Percentiles rank a stretch among this genome's conserved stretches.
Evolutionary conservation across 2,329 filamentous ascomycete species (phyloP).

Genomic region (Colletotrichum kahawae): DNA sequence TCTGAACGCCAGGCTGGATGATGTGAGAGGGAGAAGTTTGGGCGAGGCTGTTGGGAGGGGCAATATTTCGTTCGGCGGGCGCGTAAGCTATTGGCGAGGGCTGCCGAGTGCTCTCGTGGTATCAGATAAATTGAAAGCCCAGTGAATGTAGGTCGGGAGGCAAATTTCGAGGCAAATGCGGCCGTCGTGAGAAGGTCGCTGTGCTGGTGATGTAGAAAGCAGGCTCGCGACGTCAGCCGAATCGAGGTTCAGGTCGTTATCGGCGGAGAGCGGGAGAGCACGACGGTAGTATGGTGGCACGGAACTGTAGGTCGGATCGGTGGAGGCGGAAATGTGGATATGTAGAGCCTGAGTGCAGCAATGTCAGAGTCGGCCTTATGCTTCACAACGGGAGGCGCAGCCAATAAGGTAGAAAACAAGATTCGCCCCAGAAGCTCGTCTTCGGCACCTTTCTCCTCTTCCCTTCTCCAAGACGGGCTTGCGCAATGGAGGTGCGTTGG

Average conservation of each 20-base stretch:
- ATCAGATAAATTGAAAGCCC: background rate
- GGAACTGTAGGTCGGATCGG: background rate
- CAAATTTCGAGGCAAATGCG: background rate
- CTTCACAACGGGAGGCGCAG: background rate
- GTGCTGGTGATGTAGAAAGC: background rate
- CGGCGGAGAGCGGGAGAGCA: constrained; percentile 10
- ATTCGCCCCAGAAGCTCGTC: background rate
- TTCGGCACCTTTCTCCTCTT: background rate
- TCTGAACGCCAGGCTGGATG: constrained; percentile 59
- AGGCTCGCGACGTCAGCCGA: constrained; percentile 1
- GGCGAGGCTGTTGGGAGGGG: background rate
- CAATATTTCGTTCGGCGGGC: background rate
- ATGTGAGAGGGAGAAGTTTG: background rate
- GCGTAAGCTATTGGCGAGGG: background rate
- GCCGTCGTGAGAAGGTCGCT: background rate
- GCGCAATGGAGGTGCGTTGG: background rate
- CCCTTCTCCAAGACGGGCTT: background rate
- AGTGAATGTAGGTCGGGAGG: background rate
- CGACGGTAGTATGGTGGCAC: background rate
- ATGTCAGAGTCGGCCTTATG: background rate
- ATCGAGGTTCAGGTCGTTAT: constrained; percentile 4
- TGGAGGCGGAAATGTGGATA: background rate
- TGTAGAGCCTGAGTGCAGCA: background rate
- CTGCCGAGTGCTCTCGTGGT: background rate
- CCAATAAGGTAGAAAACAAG: background rate